Conservation (phyloP, 352 stramenopile genomes). For the Pythium periplocum region DNA sequence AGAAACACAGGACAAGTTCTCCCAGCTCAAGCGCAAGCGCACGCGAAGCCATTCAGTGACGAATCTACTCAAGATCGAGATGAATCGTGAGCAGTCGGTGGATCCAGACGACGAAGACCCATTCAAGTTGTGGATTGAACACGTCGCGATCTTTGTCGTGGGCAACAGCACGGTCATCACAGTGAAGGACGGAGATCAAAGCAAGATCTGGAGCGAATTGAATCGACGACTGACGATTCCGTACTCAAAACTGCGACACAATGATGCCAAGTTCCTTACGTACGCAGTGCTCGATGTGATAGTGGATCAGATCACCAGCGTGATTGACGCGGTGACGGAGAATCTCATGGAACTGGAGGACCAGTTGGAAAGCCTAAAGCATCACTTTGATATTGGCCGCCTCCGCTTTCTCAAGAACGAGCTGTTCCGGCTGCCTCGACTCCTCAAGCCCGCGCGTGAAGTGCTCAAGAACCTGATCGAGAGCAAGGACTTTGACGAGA, state of each 20-base stretch:
- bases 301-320: slow-evolving; percentile 75
- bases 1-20: slow-evolving; percentile 32
- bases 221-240: slow-evolving; percentile 66
- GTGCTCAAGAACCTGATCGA: slow-evolving; percentile 83
- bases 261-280: slow-evolving; percentile 83
- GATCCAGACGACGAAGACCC: slow-evolving; percentile 43
- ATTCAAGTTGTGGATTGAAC: slow-evolving; percentile 76
- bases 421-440: slow-evolving; percentile 61
- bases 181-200: slow-evolving; percentile 64
- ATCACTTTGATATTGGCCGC: slow-evolving; percentile 68
- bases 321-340: slow-evolving; percentile 74
- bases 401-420: slow-evolving; percentile 77
- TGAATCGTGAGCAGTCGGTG: neutral
- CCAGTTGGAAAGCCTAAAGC: slow-evolving; percentile 54
- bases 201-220: slow-evolving; percentile 69
- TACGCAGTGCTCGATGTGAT: slow-evolving; percentile 86
- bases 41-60: slow-evolving; percentile 27
- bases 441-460: slow-evolving; percentile 78
- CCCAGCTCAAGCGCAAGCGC: slow-evolving; percentile 27
- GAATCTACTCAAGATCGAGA: slow-evolving; percentile 43
- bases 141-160: slow-evolving; percentile 81
- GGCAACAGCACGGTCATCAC: slow-evolving; percentile 82
- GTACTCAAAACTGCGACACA: slow-evolving; percentile 88
- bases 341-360: slow-evolving; percentile 75
- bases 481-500: slow-evolving; percentile 75